Evolutionary conservation across 2,329 filamentous ascomycete species (phyloP).

Genomic region (Leptosphaerulina australis): DNA sequence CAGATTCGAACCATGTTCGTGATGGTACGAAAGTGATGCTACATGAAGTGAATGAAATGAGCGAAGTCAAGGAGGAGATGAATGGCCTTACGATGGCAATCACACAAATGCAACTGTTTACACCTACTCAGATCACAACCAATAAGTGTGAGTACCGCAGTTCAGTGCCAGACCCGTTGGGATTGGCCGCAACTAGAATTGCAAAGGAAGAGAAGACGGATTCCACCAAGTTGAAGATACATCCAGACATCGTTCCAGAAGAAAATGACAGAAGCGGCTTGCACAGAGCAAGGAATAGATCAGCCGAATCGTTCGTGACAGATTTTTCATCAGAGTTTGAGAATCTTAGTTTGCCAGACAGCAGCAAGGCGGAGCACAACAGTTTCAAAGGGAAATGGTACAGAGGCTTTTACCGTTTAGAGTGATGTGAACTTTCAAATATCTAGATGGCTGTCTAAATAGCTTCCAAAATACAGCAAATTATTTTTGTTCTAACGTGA

Average conservation of each 20-base stretch:
- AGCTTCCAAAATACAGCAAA: neutral
- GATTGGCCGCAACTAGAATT: neutral
- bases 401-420: slow-evolving; percentile 14
- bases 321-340: slow-evolving; percentile 9
- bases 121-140: neutral
- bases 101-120: neutral
- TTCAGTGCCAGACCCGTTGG: slow-evolving; percentile 6
- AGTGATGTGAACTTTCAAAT: neutral
- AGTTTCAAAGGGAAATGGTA: slow-evolving; percentile 21
- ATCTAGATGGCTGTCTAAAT: neutral
- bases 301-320: slow-evolving; percentile 6
- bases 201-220: neutral
- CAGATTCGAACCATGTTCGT: neutral
- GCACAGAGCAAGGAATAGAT: neutral
- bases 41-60: neutral
- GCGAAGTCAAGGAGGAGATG: neutral
- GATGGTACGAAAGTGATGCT: neutral
- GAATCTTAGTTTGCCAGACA: neutral
- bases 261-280: neutral
- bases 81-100: neutral
- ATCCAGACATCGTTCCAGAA: neutral
- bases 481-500: no score
- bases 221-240: neutral
- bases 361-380: slow-evolving; percentile 8
- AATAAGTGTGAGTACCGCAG: neutral